phyloP scores from a whole-genome alignment of 371 early-diverging fungal genomes.

The Lichtheimia hyalospora region DNA sequence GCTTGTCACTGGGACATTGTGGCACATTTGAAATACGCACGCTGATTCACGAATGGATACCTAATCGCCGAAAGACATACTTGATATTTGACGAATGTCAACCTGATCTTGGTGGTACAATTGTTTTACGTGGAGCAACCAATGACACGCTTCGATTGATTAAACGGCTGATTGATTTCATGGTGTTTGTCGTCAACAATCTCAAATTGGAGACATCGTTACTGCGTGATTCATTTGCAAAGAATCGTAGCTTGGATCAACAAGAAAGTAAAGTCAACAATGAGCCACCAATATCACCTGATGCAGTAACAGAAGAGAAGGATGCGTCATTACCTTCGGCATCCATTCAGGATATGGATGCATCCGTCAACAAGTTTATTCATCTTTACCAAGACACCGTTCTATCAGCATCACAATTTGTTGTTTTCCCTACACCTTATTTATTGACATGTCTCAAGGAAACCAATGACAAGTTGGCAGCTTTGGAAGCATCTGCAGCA shows the following conservation, averaged over 20 bases:
- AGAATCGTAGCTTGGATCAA: conserved; percentile 32
- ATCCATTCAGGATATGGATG: not conserved
- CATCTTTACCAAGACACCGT: conserved; percentile 65
- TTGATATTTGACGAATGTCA: conserved; percentile 88
- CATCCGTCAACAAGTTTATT: conserved; percentile 24
- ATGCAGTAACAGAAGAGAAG: not conserved
- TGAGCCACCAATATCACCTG: not conserved
- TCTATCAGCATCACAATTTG: conserved; percentile 85
- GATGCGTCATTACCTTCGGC: not conserved
- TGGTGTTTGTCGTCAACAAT: conserved; percentile 84
- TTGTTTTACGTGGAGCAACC: conserved; percentile 85
- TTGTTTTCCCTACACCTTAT: conserved; percentile 84
- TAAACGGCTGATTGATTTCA: conserved; percentile 78
- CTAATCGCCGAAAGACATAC: conserved; percentile 81
- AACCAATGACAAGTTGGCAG: conserved; percentile 52
- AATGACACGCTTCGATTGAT: conserved; percentile 62
- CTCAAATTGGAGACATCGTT: conserved; percentile 86
- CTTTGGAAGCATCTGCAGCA: conserved; percentile 22
- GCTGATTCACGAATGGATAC: conserved; percentile 75
- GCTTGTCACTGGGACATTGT: conserved; percentile 82
- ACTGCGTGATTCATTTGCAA: conserved; percentile 53
- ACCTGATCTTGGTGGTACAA: conserved; percentile 80
- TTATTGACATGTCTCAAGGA: conserved; percentile 67
- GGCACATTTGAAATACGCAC: conserved; percentile 77
- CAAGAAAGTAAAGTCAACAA: not conserved